These are phyloP conservation scores for Aspergillus fumigatus DNA, from an alignment of 2,329 filamentous ascomycete genomes.

Conservation along the genomic window DNA sequence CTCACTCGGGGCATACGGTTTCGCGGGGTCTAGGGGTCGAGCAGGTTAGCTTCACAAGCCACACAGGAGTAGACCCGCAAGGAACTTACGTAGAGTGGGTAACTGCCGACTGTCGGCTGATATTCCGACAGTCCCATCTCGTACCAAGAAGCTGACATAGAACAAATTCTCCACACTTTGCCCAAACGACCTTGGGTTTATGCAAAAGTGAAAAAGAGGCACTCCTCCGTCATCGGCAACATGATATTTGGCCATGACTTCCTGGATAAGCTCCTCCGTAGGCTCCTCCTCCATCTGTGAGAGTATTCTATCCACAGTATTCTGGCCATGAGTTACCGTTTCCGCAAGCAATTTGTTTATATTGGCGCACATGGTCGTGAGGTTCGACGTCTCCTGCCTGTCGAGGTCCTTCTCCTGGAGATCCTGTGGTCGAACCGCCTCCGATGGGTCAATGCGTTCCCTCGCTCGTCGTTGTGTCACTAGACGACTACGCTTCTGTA, in stretches of 20 bases:
- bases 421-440: conserved; percentile 71
- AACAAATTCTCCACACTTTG: conserved; percentile 97
- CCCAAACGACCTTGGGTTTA: conserved; percentile 86
- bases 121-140: conserved; percentile 76
- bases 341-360: conserved; percentile 60
- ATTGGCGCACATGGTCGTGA: conserved; percentile 72
- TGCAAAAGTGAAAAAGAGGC: conserved; percentile 76
- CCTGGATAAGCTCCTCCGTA: conserved; percentile 36
- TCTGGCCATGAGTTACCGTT: conserved; percentile 43
- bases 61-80: neutral
- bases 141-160: conserved; percentile 89
- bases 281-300: conserved; percentile 25
- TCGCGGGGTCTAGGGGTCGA: conserved; percentile 37
- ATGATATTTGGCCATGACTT: conserved; percentile 61
- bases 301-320: conserved; percentile 46
- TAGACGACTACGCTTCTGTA: conserved; percentile 77
- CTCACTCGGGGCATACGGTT: conserved; percentile 46
- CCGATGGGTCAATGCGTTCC: conserved; percentile 61
- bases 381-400: conserved; percentile 69
- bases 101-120: conserved; percentile 66
- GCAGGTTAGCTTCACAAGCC: neutral
- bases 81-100: conserved; percentile 70
- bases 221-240: conserved; percentile 67
- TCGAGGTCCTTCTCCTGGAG: conserved; percentile 69
- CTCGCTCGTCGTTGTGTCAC: conserved; percentile 65